Base-by-base conservation (phyloP, 2,329 filamentous ascomycete species). In the Samsoniella hepiali region DNA sequence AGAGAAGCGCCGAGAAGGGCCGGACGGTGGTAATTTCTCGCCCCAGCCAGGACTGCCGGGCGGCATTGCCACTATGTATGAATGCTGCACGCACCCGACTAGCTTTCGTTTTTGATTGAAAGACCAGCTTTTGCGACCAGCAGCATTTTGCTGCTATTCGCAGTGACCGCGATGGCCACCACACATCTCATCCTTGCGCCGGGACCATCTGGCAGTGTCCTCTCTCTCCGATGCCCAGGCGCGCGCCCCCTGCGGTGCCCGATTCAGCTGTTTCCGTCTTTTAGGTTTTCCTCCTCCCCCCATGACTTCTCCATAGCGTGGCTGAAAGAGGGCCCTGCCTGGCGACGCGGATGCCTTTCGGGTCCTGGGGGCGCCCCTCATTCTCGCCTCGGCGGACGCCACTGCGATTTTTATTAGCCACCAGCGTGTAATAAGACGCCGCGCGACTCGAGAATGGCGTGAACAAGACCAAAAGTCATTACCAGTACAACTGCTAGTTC, bases 1-100 rank as follows among this genome's bases (percentile, higher is more conserved):
- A 15, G 45, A 63, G 60, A 63, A 63, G 60, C 60, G 60, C 60
- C 60, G 60, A 63, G 60, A 57, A 63, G 60, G 60, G 60, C 60
- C 60, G 60, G 53, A 42, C 27, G 60, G 51, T 54, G 58, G 42
- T 49, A 62, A 49, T 62, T 62, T 55, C 31, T 29, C 55, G 29
- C 8, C 10, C 27, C 45, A 13, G 17, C 45, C 9, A 11, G 22
- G 45, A 27, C 22, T 22, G 22, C 22, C 22, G 22, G 22, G 22
- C 22, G 22, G 22, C 22, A 22, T 22, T 22, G 22, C 22, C 22
- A 22, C 22, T 22, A 22, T 22, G 22, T 22, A 22, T 22, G 22
- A 22, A 22, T 22, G 22, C 22, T 22, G 22, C 22, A 22, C 22
- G 22, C 22, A 22, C 22, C 22, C 22, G 22, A 22, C 22, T 22